Conservation (phyloP, 179 eudicot genomes). For the Sideroxylon spinosum region DNA sequence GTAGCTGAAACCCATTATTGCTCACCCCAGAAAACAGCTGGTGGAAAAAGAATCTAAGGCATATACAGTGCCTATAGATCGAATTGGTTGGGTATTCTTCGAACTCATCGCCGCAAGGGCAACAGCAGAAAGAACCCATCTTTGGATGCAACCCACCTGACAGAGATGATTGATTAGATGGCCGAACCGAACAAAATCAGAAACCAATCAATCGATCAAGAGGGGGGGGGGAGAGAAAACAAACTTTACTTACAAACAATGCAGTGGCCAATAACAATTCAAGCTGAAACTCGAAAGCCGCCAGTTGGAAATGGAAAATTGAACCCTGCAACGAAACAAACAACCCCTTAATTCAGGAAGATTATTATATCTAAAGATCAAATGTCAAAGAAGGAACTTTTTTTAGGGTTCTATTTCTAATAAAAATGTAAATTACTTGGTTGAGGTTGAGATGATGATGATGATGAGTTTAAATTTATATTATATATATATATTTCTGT, state of each 20-base stretch:
- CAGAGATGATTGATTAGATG: neutral
- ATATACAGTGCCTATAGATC: slow-evolving; percentile 24
- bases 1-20: neutral
- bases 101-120: slow-evolving; percentile 24
- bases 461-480: too few relatives aligned
- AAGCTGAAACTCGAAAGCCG: neutral
- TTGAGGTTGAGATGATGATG: too few relatives aligned
- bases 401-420: too few relatives aligned
- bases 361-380: neutral
- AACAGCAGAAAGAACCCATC: slow-evolving; percentile 26
- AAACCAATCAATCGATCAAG: neutral
- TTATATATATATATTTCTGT: neutral
- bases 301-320: neutral
- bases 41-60: slow-evolving; percentile 25
- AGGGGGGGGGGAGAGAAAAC: too few relatives aligned
- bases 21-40: slow-evolving; percentile 25
- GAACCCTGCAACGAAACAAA: slow-evolving; percentile 8
- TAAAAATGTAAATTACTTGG: too few relatives aligned
- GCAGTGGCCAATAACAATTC: neutral
- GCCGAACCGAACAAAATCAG: neutral
- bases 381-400: too few relatives aligned
- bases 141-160: neutral
- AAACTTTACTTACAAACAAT: slow-evolving; percentile 1
- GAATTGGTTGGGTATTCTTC: slow-evolving; percentile 22
- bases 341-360: neutral